phyloP scores from a whole-genome alignment of 129 eudicot species.

The Arctium lappa region DNA sequence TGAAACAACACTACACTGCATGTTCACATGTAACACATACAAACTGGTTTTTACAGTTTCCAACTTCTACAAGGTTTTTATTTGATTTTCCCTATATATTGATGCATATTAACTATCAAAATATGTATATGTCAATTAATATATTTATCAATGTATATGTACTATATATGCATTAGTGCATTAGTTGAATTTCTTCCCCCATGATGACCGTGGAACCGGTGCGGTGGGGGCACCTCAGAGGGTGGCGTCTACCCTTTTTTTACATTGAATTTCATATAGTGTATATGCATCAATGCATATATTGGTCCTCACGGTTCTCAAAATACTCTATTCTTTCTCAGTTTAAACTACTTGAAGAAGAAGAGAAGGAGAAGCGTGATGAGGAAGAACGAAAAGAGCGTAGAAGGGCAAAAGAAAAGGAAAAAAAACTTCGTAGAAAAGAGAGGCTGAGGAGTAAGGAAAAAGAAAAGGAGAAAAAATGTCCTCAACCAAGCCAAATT shows the following conservation, averaged over 20 bases:
- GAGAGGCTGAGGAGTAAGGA: slow-evolving; percentile 82
- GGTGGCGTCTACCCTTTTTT: too few relatives aligned
- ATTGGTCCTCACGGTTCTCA: neutral
- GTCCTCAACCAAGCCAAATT: slow-evolving; percentile 32
- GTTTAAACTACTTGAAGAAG: slow-evolving; percentile 97
- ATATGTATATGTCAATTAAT: neutral
- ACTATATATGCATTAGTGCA: neutral
- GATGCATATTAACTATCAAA: neutral
- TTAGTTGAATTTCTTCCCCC: neutral
- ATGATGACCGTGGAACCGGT: too few relatives aligned
- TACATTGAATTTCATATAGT: too few relatives aligned
- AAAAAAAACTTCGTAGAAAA: slow-evolving; percentile 86
- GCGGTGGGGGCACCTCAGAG: too few relatives aligned
- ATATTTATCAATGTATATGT: neutral
- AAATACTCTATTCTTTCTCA: slow-evolving; percentile 25
- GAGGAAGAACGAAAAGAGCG: slow-evolving; percentile 95
- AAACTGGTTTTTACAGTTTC: too few relatives aligned
- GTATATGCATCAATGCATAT: neutral
- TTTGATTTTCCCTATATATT: too few relatives aligned
- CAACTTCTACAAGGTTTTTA: too few relatives aligned
- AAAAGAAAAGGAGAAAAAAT: slow-evolving; percentile 56
- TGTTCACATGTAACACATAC: too few relatives aligned
- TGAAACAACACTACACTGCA: too few relatives aligned
- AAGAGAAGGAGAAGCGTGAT: slow-evolving; percentile 90
- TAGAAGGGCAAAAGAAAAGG: slow-evolving; percentile 73